Conservation (phyloP, 805 yeast species). For the Candida insectalens region DNA sequence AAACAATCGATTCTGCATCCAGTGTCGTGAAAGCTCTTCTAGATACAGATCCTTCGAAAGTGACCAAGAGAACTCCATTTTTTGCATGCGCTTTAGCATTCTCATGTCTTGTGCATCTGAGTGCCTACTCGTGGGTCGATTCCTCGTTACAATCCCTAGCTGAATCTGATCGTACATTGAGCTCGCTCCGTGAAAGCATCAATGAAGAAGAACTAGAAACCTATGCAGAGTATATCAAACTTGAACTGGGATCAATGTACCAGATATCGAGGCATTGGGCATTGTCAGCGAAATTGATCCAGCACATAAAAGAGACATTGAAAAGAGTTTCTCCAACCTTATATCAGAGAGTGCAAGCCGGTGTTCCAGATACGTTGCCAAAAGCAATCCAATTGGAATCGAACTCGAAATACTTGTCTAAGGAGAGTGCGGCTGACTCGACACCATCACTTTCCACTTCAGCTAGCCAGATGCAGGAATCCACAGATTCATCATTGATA, state of each 20-base stretch:
- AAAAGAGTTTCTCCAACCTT: slow-evolving; percentile 32
- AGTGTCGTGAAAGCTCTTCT: slow-evolving; percentile 35
- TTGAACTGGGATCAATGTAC: slow-evolving; percentile 38
- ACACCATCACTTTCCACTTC: slow-evolving; percentile 1
- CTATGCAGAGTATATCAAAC: slow-evolving; percentile 38
- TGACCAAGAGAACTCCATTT: slow-evolving; percentile 37
- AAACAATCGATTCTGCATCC: slow-evolving; percentile 45
- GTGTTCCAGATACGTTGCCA: slow-evolving; percentile 13
- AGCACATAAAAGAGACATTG: slow-evolving; percentile 37
- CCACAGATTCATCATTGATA: too few species aligned
- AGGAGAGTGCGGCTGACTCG: not conserved
- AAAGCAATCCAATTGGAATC: slow-evolving; percentile 1
- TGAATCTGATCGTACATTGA: slow-evolving; percentile 6
- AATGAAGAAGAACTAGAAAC: slow-evolving; percentile 29
- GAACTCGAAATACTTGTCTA: not conserved
- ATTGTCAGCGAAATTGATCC: slow-evolving; percentile 35
- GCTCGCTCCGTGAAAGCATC: slow-evolving; percentile 16
- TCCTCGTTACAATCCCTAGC: slow-evolving; percentile 20
- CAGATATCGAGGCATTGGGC: slow-evolving; percentile 45
- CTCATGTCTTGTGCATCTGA: slow-evolving; percentile 40
- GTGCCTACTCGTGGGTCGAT: slow-evolving; percentile 45
- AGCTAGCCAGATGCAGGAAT: not conserved
- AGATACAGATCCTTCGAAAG: slow-evolving; percentile 36
- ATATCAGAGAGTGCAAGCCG: slow-evolving; percentile 26
- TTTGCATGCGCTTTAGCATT: slow-evolving; percentile 46